Evolutionary conservation across 164 flowering plant species (phyloP).

Genomic region (Nymphaea thermarum): DNA sequence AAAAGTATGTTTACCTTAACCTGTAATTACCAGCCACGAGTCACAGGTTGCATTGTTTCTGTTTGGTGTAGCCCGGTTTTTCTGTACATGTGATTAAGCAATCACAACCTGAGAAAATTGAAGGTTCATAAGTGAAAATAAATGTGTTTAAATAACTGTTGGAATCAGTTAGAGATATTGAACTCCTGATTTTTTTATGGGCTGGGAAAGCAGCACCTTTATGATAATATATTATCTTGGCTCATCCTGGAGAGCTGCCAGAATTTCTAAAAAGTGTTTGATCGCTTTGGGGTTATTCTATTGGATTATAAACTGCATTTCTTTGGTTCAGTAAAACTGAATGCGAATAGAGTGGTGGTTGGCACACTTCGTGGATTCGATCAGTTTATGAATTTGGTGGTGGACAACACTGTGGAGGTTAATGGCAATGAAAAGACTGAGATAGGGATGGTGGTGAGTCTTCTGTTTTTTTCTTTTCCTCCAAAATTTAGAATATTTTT

Average conservation of each 20-base stretch:
- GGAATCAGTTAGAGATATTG: no score
- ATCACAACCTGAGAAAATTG: no score
- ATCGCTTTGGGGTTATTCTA: not conserved
- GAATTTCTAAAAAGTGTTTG: not conserved
- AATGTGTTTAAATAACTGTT: no score
- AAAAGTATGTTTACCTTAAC: no score
- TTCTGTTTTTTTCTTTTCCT: not conserved
- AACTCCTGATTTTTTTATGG: no score
- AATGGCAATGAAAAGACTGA: slow-evolving; percentile 61
- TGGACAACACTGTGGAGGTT: slow-evolving; percentile 59
- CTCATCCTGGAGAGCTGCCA: not conserved
- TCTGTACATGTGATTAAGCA: no score
- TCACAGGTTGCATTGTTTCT: no score
- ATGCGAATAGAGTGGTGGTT: slow-evolving; percentile 60
- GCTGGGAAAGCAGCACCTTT: no score
- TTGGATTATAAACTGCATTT: not conserved
- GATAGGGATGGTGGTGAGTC: slow-evolving; percentile 79
- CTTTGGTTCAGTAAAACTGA: slow-evolving; percentile 51
- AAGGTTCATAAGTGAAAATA: no score
- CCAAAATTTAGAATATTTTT: not conserved
- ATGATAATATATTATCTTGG: no score
- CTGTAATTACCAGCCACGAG: no score
- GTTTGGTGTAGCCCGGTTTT: no score
- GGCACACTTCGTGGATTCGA: slow-evolving; percentile 79
- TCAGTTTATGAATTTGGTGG: slow-evolving; percentile 74